Conservation (phyloP, 768 basidiomycete genomes). For the Panus rudis region DNA sequence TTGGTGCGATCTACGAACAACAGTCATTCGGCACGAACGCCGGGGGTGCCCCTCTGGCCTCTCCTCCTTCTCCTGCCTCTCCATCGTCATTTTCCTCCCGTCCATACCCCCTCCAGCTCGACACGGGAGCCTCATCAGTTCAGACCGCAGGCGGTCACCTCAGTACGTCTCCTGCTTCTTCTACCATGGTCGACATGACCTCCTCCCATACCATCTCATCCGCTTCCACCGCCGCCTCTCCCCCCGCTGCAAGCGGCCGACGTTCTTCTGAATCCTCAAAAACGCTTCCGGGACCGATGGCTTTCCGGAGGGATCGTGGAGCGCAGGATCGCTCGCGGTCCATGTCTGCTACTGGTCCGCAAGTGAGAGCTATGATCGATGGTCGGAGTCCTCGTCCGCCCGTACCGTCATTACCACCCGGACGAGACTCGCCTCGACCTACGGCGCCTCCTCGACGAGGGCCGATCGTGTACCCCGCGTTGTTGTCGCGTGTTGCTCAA, state of each 20-base stretch:
- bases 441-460: slow-evolving; percentile 38
- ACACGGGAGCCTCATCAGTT: slow-evolving; percentile 28
- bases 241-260: slow-evolving; percentile 28
- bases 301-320: slow-evolving; percentile 51
- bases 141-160: slow-evolving; percentile 6
- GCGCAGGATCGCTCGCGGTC: slow-evolving; percentile 71
- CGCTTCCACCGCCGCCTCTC: slow-evolving; percentile 8
- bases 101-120: slow-evolving; percentile 52
- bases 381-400: slow-evolving; percentile 22
- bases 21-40: slow-evolving; percentile 11
- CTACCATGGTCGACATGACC: slow-evolving; percentile 31
- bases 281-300: slow-evolving; percentile 44
- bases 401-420: slow-evolving; percentile 16
- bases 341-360: slow-evolving; percentile 49
- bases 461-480: slow-evolving; percentile 89
- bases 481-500: slow-evolving; percentile 90
- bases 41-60: too few species aligned
- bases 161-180: slow-evolving; percentile 29
- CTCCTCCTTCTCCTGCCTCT: slow-evolving; percentile 33
- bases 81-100: slow-evolving; percentile 24
- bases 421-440: slow-evolving; percentile 29
- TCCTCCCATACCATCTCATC: too few species aligned
- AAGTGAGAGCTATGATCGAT: slow-evolving; percentile 39
- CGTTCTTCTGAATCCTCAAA: slow-evolving; percentile 68
- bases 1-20: slow-evolving; percentile 14